Evolutionary conservation across 192 early-diverging fungal species (phyloP), one percentile per base, ranked within the genome.

Genomic region (Backusella mclennaniae): DNA sequence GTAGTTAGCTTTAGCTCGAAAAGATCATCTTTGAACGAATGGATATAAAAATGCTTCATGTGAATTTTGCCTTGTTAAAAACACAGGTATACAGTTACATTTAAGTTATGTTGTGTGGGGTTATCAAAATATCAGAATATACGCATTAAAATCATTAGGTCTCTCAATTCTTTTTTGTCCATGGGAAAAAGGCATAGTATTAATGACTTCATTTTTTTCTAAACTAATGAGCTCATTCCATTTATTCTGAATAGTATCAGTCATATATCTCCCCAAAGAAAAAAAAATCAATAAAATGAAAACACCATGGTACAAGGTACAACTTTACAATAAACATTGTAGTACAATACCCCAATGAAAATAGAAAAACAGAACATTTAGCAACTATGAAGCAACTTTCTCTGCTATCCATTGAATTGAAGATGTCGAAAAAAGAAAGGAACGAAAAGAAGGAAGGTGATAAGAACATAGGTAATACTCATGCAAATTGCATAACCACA

Each of bases 161-260:
- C 56, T 26, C 56, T 63, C 56, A 23, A 63, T 23, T 63, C 56
- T 63, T 63, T 63, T 26, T 63, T 63, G 56, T 63, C 56, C 56
- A 29, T 63, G 56, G 56, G 56, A 63, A 63, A 63, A 63, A 63
- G 26, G 7, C 9, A 63, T 29, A 29, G 9, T 63, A 23, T 63
- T 23, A 63, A 63, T 63, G 56, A 63, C 56, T 63, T 63, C 56
- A 63, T 63, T 29, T 29, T 8, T 63, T 8, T 63, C 56, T 63
- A 63, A 63, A 63, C 23, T 59, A 23, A 59, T 59, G 56, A 59
- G 23, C 23, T 59, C 56, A 59, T 29, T 59, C 23, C 7, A 21
- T 26, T 26, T 12, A 26, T 26, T 59, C 23, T 59, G 23, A 4
- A 8, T 59, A 2, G 9, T 59, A 29, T 59, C 56, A 59, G n/a